Evolutionary conservation across 768 basidiomycete species (phyloP), one percentile per base, ranked within the genome.

Genomic region (Collybia sordida): DNA sequence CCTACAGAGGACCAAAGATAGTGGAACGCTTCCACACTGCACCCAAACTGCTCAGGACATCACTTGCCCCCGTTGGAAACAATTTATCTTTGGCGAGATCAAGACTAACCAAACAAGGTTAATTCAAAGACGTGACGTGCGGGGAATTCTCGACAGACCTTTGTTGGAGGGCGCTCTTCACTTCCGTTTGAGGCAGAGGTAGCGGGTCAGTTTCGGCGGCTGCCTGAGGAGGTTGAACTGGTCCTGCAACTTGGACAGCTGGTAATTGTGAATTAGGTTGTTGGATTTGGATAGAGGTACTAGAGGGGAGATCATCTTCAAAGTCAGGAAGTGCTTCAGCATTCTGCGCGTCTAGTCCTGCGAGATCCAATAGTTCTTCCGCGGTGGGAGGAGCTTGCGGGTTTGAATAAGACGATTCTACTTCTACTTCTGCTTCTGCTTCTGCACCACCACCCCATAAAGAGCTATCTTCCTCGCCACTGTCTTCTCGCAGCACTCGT

Each of bases 1-100:
- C 83, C 57, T 47, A 85, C 85, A 85, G 61, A 45, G 82, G 81
- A 18, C 83, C 84, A 56, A 87, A 87, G 22, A 87, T 86, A 1
- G 85, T 86, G n/a, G 79, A 71, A 31, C 68, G 67, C 50, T 69
- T 78, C 67, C 79, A 82, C 6, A 61, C 58, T 3, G 67, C 21
- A n/a, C 52, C 41, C 47, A 61, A 43, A 47, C 44, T 43, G 47
- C 56, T 51, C 12, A 35, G 42, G 15, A 56, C 37, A 9, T 54
- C 50, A 25, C 59, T 52, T 25, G 59, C 56, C 6, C 59, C 56
- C 8, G 69, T 62, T n/a, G 78, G 79, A 57, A 80, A 79, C n/a
- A 80, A 51, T 5, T 69, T 73, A 23, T 78, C 71, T 55, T 73
- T 78, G 2, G 71, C 75, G 14, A 69, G 59, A 41, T 67, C 64